These are phyloP conservation scores for Solanum ossicruentum DNA, from an alignment of 257 asterid species.

Conservation along the genomic window DNA sequence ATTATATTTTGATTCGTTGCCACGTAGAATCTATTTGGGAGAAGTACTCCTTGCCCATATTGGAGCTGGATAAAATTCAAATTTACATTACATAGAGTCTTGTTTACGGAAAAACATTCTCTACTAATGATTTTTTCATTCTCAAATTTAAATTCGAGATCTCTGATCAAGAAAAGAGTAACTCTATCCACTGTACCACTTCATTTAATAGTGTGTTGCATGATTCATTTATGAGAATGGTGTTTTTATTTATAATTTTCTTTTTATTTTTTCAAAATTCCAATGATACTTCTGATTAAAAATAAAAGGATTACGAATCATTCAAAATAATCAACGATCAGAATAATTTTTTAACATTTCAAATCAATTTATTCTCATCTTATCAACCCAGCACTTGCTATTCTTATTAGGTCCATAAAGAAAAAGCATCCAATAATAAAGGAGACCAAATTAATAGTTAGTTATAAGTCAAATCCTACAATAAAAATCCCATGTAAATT, in stretches of 20 bases:
- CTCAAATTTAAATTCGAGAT: no score
- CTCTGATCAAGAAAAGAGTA: no score
- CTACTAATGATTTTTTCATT: no score
- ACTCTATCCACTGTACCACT: fast-evolving
- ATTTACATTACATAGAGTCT: no score
- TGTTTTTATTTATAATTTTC: not conserved
- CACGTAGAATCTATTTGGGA: no score
- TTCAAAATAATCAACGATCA: not conserved
- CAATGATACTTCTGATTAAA: not conserved
- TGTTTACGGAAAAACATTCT: no score
- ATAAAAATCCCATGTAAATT: not conserved
- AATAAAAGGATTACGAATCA: not conserved
- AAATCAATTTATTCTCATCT: not conserved
- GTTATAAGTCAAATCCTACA: not conserved
- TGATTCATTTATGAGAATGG: not conserved
- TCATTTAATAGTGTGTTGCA: not conserved
- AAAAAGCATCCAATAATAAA: not conserved
- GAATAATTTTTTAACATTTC: not conserved
- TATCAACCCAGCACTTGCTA: no score
- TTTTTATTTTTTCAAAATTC: not conserved
- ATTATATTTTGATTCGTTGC: no score
- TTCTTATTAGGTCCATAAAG: not conserved
- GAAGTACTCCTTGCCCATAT: no score
- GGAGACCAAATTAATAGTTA: not conserved
- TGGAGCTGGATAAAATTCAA: no score